phyloP scores from a whole-genome alignment of 2,329 filamentous ascomycete genomes.

The Aspergillus spinulosporus region DNA sequence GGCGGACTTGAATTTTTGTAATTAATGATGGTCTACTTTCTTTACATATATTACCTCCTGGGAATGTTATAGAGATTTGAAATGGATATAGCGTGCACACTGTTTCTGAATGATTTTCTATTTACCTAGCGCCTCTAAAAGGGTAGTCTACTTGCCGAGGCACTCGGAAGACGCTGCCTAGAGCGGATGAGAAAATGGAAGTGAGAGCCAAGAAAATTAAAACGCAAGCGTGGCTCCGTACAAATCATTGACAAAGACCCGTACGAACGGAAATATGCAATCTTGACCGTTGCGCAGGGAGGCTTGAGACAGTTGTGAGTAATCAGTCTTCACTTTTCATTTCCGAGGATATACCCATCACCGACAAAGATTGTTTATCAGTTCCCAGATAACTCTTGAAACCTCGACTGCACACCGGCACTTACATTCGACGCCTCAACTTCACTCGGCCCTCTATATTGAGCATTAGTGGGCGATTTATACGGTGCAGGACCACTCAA shows the following conservation, averaged over 20 bases:
- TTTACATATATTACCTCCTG: not conserved
- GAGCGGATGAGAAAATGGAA: no score
- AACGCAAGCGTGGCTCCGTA: no score
- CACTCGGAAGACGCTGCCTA: no score
- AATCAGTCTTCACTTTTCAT: no score
- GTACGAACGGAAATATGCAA: no score
- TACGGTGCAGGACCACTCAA: not conserved
- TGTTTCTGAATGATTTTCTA: not conserved
- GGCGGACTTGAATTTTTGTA: not conserved
- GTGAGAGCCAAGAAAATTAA: no score
- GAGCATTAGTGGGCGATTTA: not conserved
- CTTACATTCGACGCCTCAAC: not conserved
- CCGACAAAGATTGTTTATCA: not conserved
- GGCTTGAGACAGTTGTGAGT: no score
- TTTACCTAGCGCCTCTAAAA: not conserved
- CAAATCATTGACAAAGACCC: no score
- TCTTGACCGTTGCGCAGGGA: no score
- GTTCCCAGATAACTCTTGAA: slow-evolving; percentile 7
- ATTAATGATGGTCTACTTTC: not conserved
- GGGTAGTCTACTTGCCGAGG: no score
- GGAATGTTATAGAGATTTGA: slow-evolving; percentile 5
- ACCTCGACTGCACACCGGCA: not conserved
- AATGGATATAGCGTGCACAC: not conserved
- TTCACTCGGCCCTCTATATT: not conserved
- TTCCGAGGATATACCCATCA: no score